Conservation (phyloP, 2,329 filamentous ascomycete species). For the Magnaporthiopsis rhizophila region DNA sequence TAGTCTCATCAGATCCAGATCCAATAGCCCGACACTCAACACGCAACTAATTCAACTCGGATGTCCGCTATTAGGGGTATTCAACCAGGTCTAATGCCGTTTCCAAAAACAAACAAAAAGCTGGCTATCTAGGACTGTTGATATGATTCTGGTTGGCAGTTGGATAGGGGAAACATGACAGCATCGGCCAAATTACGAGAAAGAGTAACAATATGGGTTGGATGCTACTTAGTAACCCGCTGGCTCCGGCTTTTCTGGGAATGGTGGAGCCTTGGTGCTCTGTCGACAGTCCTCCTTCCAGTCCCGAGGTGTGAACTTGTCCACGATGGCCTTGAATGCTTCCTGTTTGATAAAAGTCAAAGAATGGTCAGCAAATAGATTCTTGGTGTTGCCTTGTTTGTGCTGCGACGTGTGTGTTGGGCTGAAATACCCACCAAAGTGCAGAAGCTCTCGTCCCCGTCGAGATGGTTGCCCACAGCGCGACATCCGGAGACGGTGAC, state of each 20-base stretch:
- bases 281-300: conserved; percentile 56
- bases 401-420: not conserved
- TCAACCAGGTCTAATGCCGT: not conserved
- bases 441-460: conserved; percentile 83
- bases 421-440: conserved; percentile 57
- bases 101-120: not conserved
- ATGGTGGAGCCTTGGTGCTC: conserved; percentile 33
- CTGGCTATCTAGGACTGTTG: not conserved
- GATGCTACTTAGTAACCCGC: conserved; percentile 34
- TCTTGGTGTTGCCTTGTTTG: not conserved
- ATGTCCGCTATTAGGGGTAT: not conserved
- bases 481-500: conserved; percentile 78
- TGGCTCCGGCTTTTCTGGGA: conserved; percentile 42
- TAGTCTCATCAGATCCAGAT: not conserved
- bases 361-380: not conserved
- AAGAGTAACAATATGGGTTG: not conserved
- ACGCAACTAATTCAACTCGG: not conserved
- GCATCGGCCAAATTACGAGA: not conserved
- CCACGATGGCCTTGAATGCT: conserved; percentile 87
- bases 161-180: not conserved
- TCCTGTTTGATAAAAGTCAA: conserved; percentile 36
- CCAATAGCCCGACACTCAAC: not conserved
- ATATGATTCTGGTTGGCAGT: not conserved
- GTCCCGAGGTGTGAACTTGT: conserved; percentile 76
- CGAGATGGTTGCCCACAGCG: conserved; percentile 68